Conservation (phyloP, 2,329 filamentous ascomycete species). For the Diaporthe velutina region DNA sequence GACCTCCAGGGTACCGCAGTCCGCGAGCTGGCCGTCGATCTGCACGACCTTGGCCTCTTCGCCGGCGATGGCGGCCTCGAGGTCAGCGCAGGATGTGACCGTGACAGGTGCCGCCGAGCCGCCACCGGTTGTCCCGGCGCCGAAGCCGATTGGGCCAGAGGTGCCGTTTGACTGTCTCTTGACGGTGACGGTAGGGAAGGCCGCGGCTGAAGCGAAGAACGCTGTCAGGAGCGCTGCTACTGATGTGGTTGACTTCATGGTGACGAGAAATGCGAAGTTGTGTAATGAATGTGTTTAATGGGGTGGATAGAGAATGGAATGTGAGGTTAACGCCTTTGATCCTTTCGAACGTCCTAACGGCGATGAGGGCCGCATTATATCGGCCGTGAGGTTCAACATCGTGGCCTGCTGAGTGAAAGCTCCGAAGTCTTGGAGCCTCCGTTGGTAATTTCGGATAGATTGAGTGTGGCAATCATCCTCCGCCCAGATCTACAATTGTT, state of each 20-base stretch:
- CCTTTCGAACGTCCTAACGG: background rate
- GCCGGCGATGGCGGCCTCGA: conserved; percentile 13
- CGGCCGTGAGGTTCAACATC: background rate
- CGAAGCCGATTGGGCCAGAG: conserved; percentile 19
- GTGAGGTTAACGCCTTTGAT: no score
- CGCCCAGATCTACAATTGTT: background rate
- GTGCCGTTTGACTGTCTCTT: conserved; percentile 1
- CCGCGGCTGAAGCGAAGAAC: background rate
- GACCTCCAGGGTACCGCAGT: background rate
- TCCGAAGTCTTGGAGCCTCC: conserved; percentile 12
- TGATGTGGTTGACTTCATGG: conserved; percentile 17
- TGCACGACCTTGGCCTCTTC: conserved; percentile 5
- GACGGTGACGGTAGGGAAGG: background rate
- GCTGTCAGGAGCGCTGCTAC: conserved; percentile 14
- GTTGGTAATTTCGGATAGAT: conserved; percentile 22
- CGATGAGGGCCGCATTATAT: background rate
- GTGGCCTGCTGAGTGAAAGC: background rate
- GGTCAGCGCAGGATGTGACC: conserved; percentile 1
- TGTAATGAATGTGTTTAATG: background rate
- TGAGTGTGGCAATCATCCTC: background rate
- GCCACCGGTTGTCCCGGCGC: conserved; percentile 1
- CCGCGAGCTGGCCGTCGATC: background rate
- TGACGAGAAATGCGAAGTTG: background rate
- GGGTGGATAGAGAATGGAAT: background rate
- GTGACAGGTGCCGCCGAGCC: conserved; percentile 2